Base-by-base conservation (phyloP, 2,329 filamentous ascomycete genomes). In the Ambrosiella xylebori region DNA sequence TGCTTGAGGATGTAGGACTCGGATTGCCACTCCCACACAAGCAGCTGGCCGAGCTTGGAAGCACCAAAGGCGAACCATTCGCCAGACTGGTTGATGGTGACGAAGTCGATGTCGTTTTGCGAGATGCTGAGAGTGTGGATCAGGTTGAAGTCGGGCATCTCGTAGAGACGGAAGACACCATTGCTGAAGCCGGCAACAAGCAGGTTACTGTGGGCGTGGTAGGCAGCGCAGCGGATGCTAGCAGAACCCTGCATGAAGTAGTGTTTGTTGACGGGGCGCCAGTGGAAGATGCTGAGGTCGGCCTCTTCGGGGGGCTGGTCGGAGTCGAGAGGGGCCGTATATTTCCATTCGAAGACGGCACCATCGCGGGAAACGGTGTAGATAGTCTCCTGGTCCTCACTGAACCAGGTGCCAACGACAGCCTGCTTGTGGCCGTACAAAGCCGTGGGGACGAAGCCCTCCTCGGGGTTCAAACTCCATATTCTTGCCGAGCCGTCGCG, bases 1-100 rank as follows among this genome's bases (percentile, higher is more conserved):
- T 98, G 93, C 71, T 98, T 98, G 53, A 98, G 75, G 60, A 98
- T 94, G 69, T 98, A 98, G 5, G 91, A 97, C 70, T 98, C 94
- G 0, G 93, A 98, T 68, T 97, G 91, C 90, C 94, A 98, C 69
- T 98, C 93, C 93, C 93, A 98, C 3, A 98, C 93, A 3, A 98
- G 74, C n/a, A 98, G 76, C 68, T 98, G 93, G 0, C 94, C 94
- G 4, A 95, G 77, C 65, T 94, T 94, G 1, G 93, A 95, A 0
- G 94, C 93, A 12, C 91, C 93, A 68, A 98, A 96, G 0, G 94
- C 94, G 19, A 98, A 74, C 93, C 93, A 98, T 72, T 97, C 91
- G 56, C 93, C 93, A 38, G 85, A 87, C 68, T 87, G 86, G 72
- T 97, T 98, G 66, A 96, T 88, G 0, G 89, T 88, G 58, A 97